These are phyloP conservation scores for Ophiostoma triangulosporum DNA, from an alignment of 2,329 filamentous ascomycete species.

Conservation along the genomic window DNA sequence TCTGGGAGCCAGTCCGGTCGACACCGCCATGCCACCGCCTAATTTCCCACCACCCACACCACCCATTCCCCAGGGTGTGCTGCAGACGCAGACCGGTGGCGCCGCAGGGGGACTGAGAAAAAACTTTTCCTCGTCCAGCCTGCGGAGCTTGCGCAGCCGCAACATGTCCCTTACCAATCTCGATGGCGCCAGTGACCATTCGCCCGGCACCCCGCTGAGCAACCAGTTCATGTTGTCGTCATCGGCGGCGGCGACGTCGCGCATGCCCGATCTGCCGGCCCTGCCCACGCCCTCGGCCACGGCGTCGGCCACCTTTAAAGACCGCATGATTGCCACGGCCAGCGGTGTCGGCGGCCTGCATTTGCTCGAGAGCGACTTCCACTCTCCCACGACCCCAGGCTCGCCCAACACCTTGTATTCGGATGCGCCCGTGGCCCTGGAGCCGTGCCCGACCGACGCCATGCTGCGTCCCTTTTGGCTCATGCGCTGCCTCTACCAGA, in stretches of 20 bases:
- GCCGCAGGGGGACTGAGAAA: conserved; percentile 36
- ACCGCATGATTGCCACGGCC: conserved; percentile 37
- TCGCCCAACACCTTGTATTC: conserved; percentile 46
- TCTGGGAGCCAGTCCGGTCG: conserved; percentile 16
- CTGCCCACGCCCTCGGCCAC: conserved; percentile 57
- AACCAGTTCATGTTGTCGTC: conserved; percentile 39
- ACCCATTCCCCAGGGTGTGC: conserved; percentile 20
- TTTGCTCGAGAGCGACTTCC: conserved; percentile 74
- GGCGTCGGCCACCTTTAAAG: conserved; percentile 44
- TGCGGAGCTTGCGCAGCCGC: conserved; percentile 58
- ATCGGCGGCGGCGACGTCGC: conserved; percentile 23
- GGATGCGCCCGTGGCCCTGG: conserved; percentile 63
- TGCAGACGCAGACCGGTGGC: background rate
- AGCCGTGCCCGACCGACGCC: conserved; percentile 81
- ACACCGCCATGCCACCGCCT: conserved; percentile 17
- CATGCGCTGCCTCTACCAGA: conserved; percentile 89
- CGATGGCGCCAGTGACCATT: conserved; percentile 51
- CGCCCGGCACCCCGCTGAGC: conserved; percentile 61
- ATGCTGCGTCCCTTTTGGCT: conserved; percentile 95
- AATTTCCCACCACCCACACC: conserved; percentile 19
- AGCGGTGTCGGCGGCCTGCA: conserved; percentile 55
- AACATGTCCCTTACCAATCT: conserved; percentile 55
- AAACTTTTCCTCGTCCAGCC: conserved; percentile 56
- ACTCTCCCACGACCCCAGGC: conserved; percentile 49
- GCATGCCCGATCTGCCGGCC: conserved; percentile 43